A percentile compares a stretch with the other conserved stretches of the same genome.
phyloP scores from a whole-genome alignment of 2,329 filamentous ascomycete species.

The Claviceps quebecensis region DNA sequence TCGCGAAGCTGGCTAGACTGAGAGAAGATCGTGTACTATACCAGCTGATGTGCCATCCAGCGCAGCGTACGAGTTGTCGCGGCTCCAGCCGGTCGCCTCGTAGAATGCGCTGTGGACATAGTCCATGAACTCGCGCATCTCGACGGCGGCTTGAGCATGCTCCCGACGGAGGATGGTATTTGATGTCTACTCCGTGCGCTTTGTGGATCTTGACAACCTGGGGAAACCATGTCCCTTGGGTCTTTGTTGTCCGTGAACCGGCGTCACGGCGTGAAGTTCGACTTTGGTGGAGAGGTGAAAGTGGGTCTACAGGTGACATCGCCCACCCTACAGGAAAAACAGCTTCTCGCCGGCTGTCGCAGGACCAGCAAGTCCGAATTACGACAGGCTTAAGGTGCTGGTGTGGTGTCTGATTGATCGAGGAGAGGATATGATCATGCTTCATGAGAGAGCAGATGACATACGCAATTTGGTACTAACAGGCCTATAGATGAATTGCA shows the following conservation, averaged over 20 bases:
- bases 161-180: constrained; percentile 4
- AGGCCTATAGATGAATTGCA: too few species aligned
- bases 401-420: too few species aligned
- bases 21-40: constrained; percentile 15
- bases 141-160: constrained; percentile 17
- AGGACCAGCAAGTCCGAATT: too few species aligned
- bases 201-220: not conserved
- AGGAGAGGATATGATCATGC: too few species aligned
- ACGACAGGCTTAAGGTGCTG: too few species aligned
- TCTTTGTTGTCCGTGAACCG: not conserved
- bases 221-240: not conserved
- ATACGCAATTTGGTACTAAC: accelerated
- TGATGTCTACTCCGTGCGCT: not conserved
- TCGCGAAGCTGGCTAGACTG: too few species aligned
- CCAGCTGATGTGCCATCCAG: constrained; percentile 74
- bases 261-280: too few species aligned
- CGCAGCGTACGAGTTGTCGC: constrained; percentile 81
- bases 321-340: too few species aligned
- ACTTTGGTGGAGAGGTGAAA: too few species aligned
- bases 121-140: constrained; percentile 95
- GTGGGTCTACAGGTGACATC: too few species aligned
- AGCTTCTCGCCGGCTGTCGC: too few species aligned
- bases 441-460: too few species aligned
- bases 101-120: constrained; percentile 89
- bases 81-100: constrained; percentile 73